phyloP scores from a whole-genome alignment of 139 green algal species.

The Chlamydomonas asymmetrica region DNA sequence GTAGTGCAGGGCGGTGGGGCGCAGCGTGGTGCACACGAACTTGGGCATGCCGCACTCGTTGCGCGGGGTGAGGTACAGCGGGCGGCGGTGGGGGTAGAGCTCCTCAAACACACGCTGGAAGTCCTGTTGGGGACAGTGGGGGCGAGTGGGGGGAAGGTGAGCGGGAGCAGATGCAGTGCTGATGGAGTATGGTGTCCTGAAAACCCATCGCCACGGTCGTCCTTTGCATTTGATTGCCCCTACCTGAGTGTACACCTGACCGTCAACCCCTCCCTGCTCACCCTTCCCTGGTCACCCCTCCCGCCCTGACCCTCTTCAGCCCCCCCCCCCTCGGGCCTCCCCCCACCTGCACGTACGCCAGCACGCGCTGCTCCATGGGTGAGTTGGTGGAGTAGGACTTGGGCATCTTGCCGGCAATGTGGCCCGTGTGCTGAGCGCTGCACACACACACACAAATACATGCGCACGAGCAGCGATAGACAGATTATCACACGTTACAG shows the following conservation, averaged over 20 bases:
- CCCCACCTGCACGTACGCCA: slow-evolving; percentile 58
- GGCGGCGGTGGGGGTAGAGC: slow-evolving; percentile 75
- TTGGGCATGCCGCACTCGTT: slow-evolving; percentile 87
- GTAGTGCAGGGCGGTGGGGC: slow-evolving; percentile 55
- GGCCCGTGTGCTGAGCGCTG: slow-evolving; percentile 58
- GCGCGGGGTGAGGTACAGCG: slow-evolving; percentile 63
- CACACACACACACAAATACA: not conserved
- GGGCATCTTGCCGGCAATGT: slow-evolving; percentile 59
- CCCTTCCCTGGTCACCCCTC: too few relatives aligned
- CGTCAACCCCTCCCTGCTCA: too few relatives aligned
- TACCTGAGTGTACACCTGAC: too few relatives aligned
- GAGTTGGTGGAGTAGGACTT: slow-evolving; percentile 49
- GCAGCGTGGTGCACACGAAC: slow-evolving; percentile 81
- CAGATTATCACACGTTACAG: too few relatives aligned
- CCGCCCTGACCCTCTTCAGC: too few relatives aligned
- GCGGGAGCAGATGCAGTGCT: too few relatives aligned
- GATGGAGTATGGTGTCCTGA: too few relatives aligned
- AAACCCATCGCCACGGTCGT: too few relatives aligned
- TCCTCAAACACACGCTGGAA: slow-evolving; percentile 70
- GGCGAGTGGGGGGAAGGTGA: not conserved
- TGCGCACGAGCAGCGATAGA: slow-evolving; percentile 1
- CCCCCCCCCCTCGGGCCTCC: not conserved
- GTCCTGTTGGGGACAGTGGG: slow-evolving; percentile 32
- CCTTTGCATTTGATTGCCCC: too few relatives aligned
- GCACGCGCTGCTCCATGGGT: slow-evolving; percentile 54